Percentiles rank a stretch among this genome's conserved stretches.
These are phyloP conservation scores for Lignosus rhinocerotis DNA, from an alignment of 1,284 basidiomycete species.

Conservation along the genomic window DNA sequence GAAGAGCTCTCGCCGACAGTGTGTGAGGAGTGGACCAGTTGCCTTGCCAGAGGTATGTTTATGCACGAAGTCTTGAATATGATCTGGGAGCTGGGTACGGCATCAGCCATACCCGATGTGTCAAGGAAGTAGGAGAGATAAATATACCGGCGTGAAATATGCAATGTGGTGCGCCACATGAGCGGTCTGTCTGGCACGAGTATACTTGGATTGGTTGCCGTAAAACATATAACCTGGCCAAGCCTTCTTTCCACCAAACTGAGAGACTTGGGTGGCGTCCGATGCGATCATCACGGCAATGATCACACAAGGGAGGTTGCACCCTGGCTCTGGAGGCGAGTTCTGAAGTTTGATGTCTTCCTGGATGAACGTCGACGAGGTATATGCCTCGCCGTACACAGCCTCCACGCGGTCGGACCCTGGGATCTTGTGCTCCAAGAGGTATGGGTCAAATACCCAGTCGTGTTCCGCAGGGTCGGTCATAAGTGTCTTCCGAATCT, in stretches of 20 bases:
- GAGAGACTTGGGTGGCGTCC: background rate
- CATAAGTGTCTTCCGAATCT: too few relatives aligned
- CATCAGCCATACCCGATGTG: background rate
- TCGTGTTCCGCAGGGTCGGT: too few relatives aligned
- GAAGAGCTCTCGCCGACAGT: conserved; percentile 26
- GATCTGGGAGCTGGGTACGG: background rate
- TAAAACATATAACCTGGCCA: conserved; percentile 36
- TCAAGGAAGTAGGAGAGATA: background rate
- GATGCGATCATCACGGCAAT: conserved; percentile 3
- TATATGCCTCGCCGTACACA: background rate
- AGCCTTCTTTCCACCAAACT: conserved; percentile 29
- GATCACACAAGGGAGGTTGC: background rate
- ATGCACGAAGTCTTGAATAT: background rate
- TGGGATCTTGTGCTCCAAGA: too few relatives aligned
- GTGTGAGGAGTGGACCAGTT: conserved; percentile 10
- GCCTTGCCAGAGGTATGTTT: background rate
- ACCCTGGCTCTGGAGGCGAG: conserved; percentile 4
- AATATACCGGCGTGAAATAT: conserved; percentile 14
- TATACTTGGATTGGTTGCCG: conserved; percentile 33
- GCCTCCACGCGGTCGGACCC: too few relatives aligned
- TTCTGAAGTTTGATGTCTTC: background rate
- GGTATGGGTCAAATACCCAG: too few relatives aligned
- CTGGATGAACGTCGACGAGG: background rate
- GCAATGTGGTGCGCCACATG: conserved; percentile 25
- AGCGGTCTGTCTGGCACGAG: conserved; percentile 19